phyloP scores from a whole-genome alignment of 2,329 filamentous ascomycete species.

The Anisogramma anomala region DNA sequence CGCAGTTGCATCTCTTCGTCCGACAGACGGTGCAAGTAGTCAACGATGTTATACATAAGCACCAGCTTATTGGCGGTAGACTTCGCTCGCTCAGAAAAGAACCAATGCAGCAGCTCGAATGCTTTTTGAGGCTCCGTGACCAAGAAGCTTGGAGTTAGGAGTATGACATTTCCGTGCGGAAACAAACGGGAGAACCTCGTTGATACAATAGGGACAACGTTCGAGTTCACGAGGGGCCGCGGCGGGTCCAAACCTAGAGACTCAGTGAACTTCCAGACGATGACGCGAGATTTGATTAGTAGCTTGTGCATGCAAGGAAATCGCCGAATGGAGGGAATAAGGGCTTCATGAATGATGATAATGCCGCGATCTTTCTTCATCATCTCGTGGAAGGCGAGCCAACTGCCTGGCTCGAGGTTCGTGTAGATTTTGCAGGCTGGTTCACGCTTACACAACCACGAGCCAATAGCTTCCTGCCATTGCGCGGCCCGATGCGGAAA shows the following conservation, averaged over 20 bases:
- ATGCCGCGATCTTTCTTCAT: slow-evolving; percentile 19
- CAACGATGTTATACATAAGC: slow-evolving; percentile 24
- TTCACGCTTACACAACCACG: slow-evolving; percentile 33
- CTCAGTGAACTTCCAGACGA: slow-evolving; percentile 32
- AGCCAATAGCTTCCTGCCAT: slow-evolving; percentile 28
- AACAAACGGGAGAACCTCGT: slow-evolving; percentile 26
- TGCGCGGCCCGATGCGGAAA: slow-evolving; percentile 31
- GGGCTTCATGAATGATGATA: slow-evolving; percentile 36
- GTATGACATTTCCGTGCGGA: slow-evolving; percentile 31
- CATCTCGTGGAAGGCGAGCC: slow-evolving; percentile 31
- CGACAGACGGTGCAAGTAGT: slow-evolving; percentile 26
- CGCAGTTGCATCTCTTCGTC: slow-evolving; percentile 22
- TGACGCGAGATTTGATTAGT: slow-evolving; percentile 21
- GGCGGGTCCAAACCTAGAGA: slow-evolving; percentile 20
- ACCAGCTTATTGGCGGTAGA: slow-evolving; percentile 23
- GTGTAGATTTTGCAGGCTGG: slow-evolving; percentile 31
- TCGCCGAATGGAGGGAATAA: slow-evolving; percentile 25
- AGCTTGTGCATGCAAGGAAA: slow-evolving; percentile 28
- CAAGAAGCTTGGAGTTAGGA: slow-evolving; percentile 39
- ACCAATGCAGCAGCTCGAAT: slow-evolving; percentile 31
- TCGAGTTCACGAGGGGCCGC: slow-evolving; percentile 20
- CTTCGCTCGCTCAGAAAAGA: slow-evolving; percentile 18
- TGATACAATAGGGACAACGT: not conserved
- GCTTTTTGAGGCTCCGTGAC: slow-evolving; percentile 32
- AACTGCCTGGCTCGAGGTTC: slow-evolving; percentile 32